Evolutionary conservation across 345 rosid genomes (phyloP).

Genomic region (Linum trigynum): DNA sequence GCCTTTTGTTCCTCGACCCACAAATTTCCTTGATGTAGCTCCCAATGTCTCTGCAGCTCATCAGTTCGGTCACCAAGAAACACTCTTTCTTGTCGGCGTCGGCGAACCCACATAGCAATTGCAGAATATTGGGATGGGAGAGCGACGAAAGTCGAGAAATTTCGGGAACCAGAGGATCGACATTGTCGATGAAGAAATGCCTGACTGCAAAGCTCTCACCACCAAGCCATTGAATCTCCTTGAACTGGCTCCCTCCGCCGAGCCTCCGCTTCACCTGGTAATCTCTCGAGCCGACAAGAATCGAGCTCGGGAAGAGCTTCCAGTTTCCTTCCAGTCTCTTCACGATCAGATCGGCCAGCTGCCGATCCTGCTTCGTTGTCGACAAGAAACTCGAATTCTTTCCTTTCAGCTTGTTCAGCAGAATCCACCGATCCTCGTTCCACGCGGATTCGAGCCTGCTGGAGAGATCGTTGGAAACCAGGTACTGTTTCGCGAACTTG

Average conservation of each 20-base stretch:
- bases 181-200: constrained; percentile 17
- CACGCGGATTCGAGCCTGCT: constrained; percentile 12
- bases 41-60: constrained; percentile 14
- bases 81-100: constrained; percentile 27
- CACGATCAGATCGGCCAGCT: constrained; percentile 11
- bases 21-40: constrained; percentile 23
- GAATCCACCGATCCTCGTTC: constrained; percentile 29
- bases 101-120: constrained; percentile 17
- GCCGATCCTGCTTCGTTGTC: constrained; percentile 12
- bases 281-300: constrained; percentile 16
- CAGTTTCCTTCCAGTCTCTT: constrained; percentile 13
- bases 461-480: constrained; percentile 18
- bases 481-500: constrained; percentile 19
- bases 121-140: constrained; percentile 15
- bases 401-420: constrained; percentile 13
- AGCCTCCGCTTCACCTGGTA: constrained; percentile 17
- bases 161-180: constrained; percentile 18
- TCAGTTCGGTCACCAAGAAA: constrained; percentile 20
- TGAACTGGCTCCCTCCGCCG: constrained; percentile 19
- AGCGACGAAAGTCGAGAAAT: constrained; percentile 16
- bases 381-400: constrained; percentile 10
- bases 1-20: constrained; percentile 16
- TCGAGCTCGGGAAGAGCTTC: constrained; percentile 15
- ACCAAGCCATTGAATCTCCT: constrained; percentile 22
- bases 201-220: constrained; percentile 20